Evolutionary conservation across 2,329 filamentous ascomycete species (phyloP), one percentile per base, ranked within the genome.

Genomic region (Scopulariopsis brevicaulis): DNA sequence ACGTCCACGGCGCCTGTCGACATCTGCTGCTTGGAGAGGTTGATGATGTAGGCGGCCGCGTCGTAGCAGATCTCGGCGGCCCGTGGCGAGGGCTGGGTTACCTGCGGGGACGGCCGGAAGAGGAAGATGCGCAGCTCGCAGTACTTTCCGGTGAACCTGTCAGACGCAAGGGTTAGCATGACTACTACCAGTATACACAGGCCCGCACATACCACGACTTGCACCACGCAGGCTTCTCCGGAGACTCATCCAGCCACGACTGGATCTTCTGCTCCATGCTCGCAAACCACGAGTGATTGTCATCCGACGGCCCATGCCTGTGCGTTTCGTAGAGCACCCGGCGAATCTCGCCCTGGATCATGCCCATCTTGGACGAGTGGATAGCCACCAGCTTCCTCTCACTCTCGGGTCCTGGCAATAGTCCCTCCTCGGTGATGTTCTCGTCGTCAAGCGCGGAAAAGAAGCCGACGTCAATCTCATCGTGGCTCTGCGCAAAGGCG

Each of bases 311-410:
- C 55, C 89, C 85, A 0, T 83, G 74, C 52, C 86, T 81, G 70
- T 94, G 94, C 70, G 86, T 87, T 64, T 96, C 86, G 68, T 99
- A 97, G 1, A 97, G 76, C 7, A 85, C 86, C 59, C 91, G 83
- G 59, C 91, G 81, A 51, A 96, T 94, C 70, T 97, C 93, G 15
- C 92, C 83, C 68, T 96, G 92, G 14, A 92, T 76, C 59, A 95
- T 72, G 58, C 90, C 81, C 90, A 96, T 95, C 67, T 89, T 93
- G 75, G 91, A 91, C 65, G 96, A 94, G 69, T 99, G 93, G 61
- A 96, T 91, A 2, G 90, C 86, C 28, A 96, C 85, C 65, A 89
- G 83, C 70, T 99, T 99, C 67, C 89, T 90, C 63, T 92, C 79
- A 43, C 89, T 90, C 1, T 82, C 78, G 5, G 86, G 86, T 1